These are phyloP conservation scores for Coniferiporia sulphurascens DNA, from an alignment of 1,284 basidiomycete species.

Conservation along the genomic window DNA sequence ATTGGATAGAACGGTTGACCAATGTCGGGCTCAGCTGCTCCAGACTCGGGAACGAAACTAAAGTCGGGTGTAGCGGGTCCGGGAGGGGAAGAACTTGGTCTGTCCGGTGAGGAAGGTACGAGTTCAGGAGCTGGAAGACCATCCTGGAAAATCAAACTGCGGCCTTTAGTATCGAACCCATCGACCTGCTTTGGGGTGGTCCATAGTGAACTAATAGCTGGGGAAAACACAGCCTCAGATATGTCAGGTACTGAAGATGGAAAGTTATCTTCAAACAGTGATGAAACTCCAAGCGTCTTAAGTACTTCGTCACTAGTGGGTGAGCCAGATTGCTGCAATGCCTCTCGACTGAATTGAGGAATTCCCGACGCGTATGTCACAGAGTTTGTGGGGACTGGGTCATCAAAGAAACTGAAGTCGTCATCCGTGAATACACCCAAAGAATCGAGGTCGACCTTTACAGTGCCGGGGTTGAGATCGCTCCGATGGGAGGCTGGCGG, in stretches of 20 bases:
- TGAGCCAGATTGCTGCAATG: slow-evolving; percentile 19
- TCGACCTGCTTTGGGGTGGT: slow-evolving; percentile 23
- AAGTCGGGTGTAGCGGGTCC: slow-evolving; percentile 51
- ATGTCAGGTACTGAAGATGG: slow-evolving; percentile 25
- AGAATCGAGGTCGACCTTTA: slow-evolving; percentile 32
- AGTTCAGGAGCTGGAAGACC: slow-evolving; percentile 28
- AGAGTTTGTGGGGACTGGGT: slow-evolving; percentile 27
- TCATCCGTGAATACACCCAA: slow-evolving; percentile 61
- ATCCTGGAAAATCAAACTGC: slow-evolving; percentile 24
- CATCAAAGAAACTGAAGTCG: slow-evolving; percentile 75
- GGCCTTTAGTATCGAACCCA: slow-evolving; percentile 27
- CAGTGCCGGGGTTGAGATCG: not conserved
- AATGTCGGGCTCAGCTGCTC: slow-evolving; percentile 18
- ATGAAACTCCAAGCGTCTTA: slow-evolving; percentile 27
- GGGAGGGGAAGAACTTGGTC: slow-evolving; percentile 35
- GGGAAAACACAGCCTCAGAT: slow-evolving; percentile 7
- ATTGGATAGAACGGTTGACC: slow-evolving; percentile 57
- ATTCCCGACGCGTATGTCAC: slow-evolving; percentile 20
- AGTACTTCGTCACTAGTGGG: slow-evolving; percentile 25
- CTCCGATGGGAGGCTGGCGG: not conserved
- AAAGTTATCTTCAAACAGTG: slow-evolving; percentile 27
- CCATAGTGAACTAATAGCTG: slow-evolving; percentile 28
- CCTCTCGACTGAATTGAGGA: not conserved
- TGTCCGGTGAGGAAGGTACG: slow-evolving; percentile 37
- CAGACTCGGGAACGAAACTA: slow-evolving; percentile 9